Evolutionary conservation across 1,284 basidiomycete genomes (phyloP), one percentile per base, ranked within the genome.

Genomic region (Tilletia caries): DNA sequence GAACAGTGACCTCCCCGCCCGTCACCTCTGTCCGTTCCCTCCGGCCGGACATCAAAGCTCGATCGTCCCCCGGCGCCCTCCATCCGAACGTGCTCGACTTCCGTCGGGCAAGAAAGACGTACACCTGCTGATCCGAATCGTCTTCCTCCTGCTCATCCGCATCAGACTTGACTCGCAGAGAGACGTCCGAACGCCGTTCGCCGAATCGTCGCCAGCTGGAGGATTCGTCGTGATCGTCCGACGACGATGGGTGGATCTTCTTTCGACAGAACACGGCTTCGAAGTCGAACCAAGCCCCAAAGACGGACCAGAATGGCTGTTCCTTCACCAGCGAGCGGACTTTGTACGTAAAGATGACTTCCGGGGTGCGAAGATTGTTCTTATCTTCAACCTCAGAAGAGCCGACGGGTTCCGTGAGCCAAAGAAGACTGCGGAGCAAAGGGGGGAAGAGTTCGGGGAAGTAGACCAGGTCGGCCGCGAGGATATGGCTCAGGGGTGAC

Each of bases 231-330:
- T 18, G 25, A 6, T 68, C 32, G 10, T 20, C 20, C 41, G 20
- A 5, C 23, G 25, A 29, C 1, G 25, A 15, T 20, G 64, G 46
- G 32, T 32, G 44, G 48, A 29, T 25, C 15, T 65, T 32, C 37
- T 25, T 48, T 13, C 68, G 68, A 66, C 76, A 79, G 58, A 73
- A 67, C 2, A 92, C 89, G 1, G 90, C 89, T 54, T 84, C 79
- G 72, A 90, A 91, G 8, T 86, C 81, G 84, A 93, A 94, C 91
- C 91, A 94, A 0, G 90, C 83, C 20, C 91, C 91, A 73, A 94
- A 91, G 0, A 89, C 89, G 13, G 86, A 85, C 92, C 92, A 93
- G 82, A 93, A 94, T 0, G 89, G 86, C 1, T 88, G 86, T 79
- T 93, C 92, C 76, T 92, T 92, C 1, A 86, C 74, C 48, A 92